These are phyloP conservation scores for Coniferiporia weirii DNA, from an alignment of 1,284 basidiomycete genomes.

Conservation along the genomic window DNA sequence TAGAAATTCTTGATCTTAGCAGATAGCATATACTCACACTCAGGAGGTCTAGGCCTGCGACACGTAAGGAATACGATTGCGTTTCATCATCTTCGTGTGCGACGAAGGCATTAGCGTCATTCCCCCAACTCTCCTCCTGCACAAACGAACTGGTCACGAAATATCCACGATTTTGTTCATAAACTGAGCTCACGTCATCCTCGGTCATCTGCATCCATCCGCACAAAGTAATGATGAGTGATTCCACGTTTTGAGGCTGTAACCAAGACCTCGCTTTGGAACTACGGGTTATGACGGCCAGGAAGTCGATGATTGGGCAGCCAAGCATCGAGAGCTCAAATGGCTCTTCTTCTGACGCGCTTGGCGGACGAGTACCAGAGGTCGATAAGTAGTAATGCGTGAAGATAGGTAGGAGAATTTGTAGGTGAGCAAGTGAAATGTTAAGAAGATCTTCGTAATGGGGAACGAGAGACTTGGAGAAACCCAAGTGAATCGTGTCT, in stretches of 20 bases:
- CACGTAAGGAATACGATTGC: conserved; percentile 74
- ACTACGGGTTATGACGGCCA: conserved; percentile 58
- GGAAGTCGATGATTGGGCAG: conserved; percentile 77
- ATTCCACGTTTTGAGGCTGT: conserved; percentile 44
- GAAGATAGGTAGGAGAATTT: conserved; percentile 62
- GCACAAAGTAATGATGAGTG: conserved; percentile 58
- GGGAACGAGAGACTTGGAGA: conserved; percentile 61
- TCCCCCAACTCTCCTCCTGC: conserved; percentile 88
- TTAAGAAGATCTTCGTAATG: conserved; percentile 59
- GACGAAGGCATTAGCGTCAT: conserved; percentile 87
- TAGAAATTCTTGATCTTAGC: not conserved
- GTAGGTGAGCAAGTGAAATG: conserved; percentile 61
- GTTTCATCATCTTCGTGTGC: conserved; percentile 94
- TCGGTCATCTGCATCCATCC: conserved; percentile 83
- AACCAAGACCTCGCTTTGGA: conserved; percentile 63
- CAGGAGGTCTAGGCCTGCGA: conserved; percentile 81
- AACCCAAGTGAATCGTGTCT: conserved; percentile 69
- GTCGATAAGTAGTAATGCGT: conserved; percentile 61
- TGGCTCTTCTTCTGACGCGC: conserved; percentile 71
- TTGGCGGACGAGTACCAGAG: conserved; percentile 46
- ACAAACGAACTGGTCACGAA: not conserved
- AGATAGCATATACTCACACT: conserved; percentile 42
- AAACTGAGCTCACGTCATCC: conserved; percentile 67
- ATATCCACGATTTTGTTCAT: not conserved
- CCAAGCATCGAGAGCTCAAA: conserved; percentile 74